phyloP scores from a whole-genome alignment of 2,329 filamentous ascomycete genomes.

The Dactylellina leptospora region DNA sequence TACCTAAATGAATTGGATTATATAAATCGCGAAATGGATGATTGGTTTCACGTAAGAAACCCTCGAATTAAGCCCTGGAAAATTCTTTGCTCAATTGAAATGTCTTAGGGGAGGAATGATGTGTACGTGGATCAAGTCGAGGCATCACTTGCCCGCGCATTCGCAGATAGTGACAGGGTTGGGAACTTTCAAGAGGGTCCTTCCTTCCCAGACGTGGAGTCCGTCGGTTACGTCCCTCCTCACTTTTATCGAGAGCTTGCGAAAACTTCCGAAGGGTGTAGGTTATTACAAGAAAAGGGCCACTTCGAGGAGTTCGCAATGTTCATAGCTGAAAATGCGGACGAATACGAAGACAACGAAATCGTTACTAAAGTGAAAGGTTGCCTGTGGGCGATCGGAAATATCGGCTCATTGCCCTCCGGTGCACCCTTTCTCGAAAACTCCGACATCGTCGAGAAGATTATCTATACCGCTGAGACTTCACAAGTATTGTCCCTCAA shows the following conservation, averaged over 20 bases:
- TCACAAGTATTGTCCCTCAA: conserved; percentile 91
- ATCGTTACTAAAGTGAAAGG: conserved; percentile 93
- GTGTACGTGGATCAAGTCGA: conserved; percentile 94
- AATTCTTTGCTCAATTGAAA: background rate
- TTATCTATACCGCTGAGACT: conserved; percentile 85
- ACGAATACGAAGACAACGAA: conserved; percentile 85
- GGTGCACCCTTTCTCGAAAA: conserved; percentile 93
- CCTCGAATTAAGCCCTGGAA: background rate
- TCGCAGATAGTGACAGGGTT: conserved; percentile 67
- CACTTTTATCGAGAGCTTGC: conserved; percentile 98
- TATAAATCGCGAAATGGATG: conserved; percentile 99
- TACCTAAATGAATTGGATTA: conserved; percentile 97
- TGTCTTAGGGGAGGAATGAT: conserved; percentile 78
- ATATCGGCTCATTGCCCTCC: conserved; percentile 97
- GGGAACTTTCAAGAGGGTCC: conserved; percentile 67
- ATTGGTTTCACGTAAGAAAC: conserved; percentile 79
- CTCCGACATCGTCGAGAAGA: conserved; percentile 84
- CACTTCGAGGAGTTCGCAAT: conserved; percentile 93
- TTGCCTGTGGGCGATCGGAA: conserved; percentile 96
- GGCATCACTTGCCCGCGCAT: conserved; percentile 88
- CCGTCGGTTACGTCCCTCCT: conserved; percentile 76
- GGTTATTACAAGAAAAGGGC: conserved; percentile 86
- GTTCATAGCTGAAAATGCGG: conserved; percentile 86
- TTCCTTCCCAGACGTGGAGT: conserved; percentile 65
- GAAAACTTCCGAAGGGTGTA: conserved; percentile 89